phyloP scores from a whole-genome alignment of 176 grass and related monocot species.

The Cocos nucifera region DNA sequence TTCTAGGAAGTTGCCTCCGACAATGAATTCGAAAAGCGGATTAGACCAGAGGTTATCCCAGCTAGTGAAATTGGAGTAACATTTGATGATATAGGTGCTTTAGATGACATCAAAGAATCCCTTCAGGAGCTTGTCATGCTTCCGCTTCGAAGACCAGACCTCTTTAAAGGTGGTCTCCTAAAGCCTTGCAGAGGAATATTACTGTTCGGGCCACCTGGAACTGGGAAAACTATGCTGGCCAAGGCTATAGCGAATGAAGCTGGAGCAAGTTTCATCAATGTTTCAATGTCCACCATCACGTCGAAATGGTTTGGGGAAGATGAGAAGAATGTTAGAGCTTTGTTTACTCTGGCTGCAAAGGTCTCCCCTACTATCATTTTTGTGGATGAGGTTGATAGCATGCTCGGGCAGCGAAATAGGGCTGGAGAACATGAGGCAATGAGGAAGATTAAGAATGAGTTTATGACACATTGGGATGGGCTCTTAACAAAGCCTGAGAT shows the following conservation, averaged over 20 bases:
- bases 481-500: constrained; percentile 52
- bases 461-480: constrained; percentile 83
- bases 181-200: constrained; percentile 78
- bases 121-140: constrained; percentile 86
- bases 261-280: constrained; percentile 76
- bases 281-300: constrained; percentile 74
- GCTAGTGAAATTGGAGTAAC: constrained; percentile 70
- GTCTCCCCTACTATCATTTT: constrained; percentile 77
- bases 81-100: constrained; percentile 73
- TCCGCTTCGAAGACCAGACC: constrained; percentile 61
- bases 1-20: constrained; percentile 48
- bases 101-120: constrained; percentile 81
- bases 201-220: constrained; percentile 74
- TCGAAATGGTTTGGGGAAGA: constrained; percentile 91
- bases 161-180: constrained; percentile 77
- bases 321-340: constrained; percentile 70
- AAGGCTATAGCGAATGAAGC: constrained; percentile 90
- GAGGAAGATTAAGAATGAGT: constrained; percentile 88
- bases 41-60: constrained; percentile 76
- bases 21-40: constrained; percentile 85
- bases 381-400: constrained; percentile 76
- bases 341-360: constrained; percentile 72
- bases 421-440: constrained; percentile 76
- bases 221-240: constrained; percentile 76
- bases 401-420: constrained; percentile 77